Base-by-base conservation (phyloP, 208 protist genomes). In the Trichomonas gallinae region DNA sequence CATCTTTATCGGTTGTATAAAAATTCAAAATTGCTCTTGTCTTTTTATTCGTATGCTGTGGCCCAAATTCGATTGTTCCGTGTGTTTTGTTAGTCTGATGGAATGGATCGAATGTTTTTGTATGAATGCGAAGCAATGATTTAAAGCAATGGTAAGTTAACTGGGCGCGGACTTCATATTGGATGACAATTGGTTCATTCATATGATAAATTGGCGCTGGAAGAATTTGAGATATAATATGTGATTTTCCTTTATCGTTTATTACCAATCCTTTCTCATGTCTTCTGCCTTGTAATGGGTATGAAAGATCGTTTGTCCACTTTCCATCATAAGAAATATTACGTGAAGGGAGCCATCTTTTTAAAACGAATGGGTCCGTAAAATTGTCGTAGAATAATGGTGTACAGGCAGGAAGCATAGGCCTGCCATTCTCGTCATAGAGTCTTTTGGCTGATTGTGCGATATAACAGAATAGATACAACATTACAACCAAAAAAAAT, bases 31-130 rank as follows among this genome's bases (percentile, higher is more conserved):
- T 97, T 40, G 97, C 85, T 46, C 97, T 97, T 34, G 97, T 8
- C 17, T 38, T 49, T 36, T 0, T 45, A 40, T 49, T 97, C 63
- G 97, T 97, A 93, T 96, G 97, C 82, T 98, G 97, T 36, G 97
- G 97, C 0, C 97, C 97, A 46, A 98, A 98, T 97, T 97, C 97
- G 45, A 98, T 91, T 21, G 96, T 48, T 96, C 96, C 97, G 11
- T 82, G 96, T 23, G 97, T 97, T 21, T 89, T 45, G 46, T 89
- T 96, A 48, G 45, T 88, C 51, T 97, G 45, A 13, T 48, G 21
- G 17, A 21, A 34, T 34, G 49, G 26, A 63, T 93, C 42, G 13
- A 97, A 48, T 36, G 34, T 44, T 6, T 26, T 49, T 40, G 40
- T 9, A 45, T 97, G 85, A 0, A 97, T 58, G 96, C 97, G 97